These are phyloP conservation scores for Fraxinus floribunda DNA, from an alignment of 305 asterid species.

Conservation along the genomic window DNA sequence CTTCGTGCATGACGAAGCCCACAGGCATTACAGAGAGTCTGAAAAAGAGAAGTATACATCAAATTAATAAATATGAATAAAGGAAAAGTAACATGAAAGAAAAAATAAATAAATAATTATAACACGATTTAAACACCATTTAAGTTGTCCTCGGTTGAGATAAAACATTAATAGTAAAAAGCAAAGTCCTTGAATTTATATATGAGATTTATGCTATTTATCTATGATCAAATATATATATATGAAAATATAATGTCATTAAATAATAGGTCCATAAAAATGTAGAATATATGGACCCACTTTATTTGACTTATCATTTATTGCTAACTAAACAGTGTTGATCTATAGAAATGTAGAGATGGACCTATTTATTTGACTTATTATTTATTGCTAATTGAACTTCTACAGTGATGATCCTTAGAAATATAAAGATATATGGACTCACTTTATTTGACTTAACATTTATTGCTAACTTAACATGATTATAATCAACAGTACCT, in stretches of 20 bases:
- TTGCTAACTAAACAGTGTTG: not conserved
- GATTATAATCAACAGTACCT: not conserved
- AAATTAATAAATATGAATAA: not conserved
- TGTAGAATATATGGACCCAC: no score
- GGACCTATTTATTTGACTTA: no score
- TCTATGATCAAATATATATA: not conserved
- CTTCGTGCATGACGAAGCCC: constrained; percentile 30
- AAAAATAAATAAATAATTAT: not conserved
- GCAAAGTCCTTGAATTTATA: no score
- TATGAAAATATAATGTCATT: not conserved
- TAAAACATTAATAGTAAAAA: not conserved
- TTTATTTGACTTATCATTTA: no score
- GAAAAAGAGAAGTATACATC: not conserved
- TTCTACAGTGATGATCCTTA: not conserved
- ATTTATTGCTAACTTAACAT: no score
- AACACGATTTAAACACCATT: not conserved
- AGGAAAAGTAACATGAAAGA: not conserved
- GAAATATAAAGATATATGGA: not conserved
- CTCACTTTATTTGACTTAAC: not conserved
- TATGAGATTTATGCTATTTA: not conserved
- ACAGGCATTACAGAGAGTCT: constrained; percentile 50
- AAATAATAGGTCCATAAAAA: not conserved
- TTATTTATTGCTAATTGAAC: no score
- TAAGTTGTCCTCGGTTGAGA: not conserved
- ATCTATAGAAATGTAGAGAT: no score